phyloP scores from a whole-genome alignment of 352 stramenopile species.

The Phytophthora colocasiae region DNA sequence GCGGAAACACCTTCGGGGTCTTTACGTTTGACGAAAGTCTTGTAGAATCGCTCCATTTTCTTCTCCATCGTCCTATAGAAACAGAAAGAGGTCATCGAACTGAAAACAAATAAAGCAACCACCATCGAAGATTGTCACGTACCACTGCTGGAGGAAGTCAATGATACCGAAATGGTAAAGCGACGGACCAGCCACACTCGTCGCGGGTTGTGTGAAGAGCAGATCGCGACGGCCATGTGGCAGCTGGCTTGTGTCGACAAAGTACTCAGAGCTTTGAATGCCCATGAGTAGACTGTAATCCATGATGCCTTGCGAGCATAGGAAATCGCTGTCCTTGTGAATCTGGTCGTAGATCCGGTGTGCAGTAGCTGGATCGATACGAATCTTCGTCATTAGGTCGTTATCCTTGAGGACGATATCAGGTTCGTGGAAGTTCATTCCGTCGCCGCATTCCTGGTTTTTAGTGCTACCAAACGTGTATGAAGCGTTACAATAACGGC shows the following conservation, averaged over 20 bases:
- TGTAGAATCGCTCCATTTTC: slow-evolving; percentile 93
- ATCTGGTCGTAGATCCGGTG: slow-evolving; percentile 91
- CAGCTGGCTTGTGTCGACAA: slow-evolving; percentile 83
- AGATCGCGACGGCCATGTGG: slow-evolving; percentile 60
- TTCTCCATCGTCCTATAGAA: slow-evolving; percentile 86
- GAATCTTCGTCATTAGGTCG: slow-evolving; percentile 91
- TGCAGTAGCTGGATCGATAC: slow-evolving; percentile 77
- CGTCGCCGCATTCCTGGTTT: slow-evolving; percentile 86
- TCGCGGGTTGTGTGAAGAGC: slow-evolving; percentile 84
- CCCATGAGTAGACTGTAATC: slow-evolving; percentile 93
- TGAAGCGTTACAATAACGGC: slow-evolving; percentile 87
- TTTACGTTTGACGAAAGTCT: slow-evolving; percentile 88
- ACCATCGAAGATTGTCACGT: slow-evolving; percentile 22
- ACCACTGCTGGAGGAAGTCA: slow-evolving; percentile 93
- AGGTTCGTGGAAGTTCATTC: slow-evolving; percentile 88
- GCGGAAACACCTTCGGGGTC: slow-evolving; percentile 88
- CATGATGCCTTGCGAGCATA: slow-evolving; percentile 92
- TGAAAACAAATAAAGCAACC: neutral
- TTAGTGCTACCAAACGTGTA: slow-evolving; percentile 90
- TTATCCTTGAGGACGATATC: slow-evolving; percentile 93
- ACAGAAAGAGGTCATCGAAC: slow-evolving; percentile 13
- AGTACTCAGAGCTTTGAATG: slow-evolving; percentile 90
- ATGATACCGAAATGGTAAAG: slow-evolving; percentile 94
- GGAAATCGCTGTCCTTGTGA: slow-evolving; percentile 89
- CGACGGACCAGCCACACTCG: slow-evolving; percentile 86